These are phyloP conservation scores for Diddensiella caesifluorescens DNA, from an alignment of 805 yeast genomes.

Conservation along the genomic window DNA sequence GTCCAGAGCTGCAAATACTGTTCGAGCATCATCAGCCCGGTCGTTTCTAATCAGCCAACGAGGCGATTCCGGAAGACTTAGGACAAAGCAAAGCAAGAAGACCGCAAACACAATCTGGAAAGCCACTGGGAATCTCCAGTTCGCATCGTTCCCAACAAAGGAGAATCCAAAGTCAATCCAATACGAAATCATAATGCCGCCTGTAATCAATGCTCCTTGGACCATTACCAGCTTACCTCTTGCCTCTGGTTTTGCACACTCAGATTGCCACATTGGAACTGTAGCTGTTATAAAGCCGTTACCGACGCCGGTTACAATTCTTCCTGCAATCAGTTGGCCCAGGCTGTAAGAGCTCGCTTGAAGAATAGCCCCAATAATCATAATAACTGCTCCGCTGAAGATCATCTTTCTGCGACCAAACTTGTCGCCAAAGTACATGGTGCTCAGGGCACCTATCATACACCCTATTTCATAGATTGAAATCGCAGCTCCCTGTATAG, in stretches of 20 bases:
- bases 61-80: conserved; percentile 79
- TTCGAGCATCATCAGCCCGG: conserved; percentile 54
- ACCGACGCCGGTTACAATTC: conserved; percentile 70
- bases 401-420: conserved; percentile 46
- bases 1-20: conserved; percentile 19
- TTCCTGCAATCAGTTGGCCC: conserved; percentile 41
- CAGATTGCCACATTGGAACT: conserved; percentile 79
- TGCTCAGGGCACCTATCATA: conserved; percentile 43
- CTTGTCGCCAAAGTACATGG: conserved; percentile 44
- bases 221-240: conserved; percentile 48
- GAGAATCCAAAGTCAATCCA: conserved; percentile 26
- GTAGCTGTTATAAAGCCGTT: conserved; percentile 75
- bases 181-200: conserved; percentile 33
- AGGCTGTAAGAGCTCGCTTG: conserved; percentile 35
- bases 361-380: conserved; percentile 45
- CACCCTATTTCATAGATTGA: conserved; percentile 45
- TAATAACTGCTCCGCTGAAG: conserved; percentile 43
- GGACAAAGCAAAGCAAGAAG: conserved; percentile 40
- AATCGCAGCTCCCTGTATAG: conserved; percentile 21
- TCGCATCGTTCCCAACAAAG: conserved; percentile 27
- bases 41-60: conserved; percentile 68
- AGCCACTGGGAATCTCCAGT: conserved; percentile 25
- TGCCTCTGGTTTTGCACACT: conserved; percentile 57
- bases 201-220: conserved; percentile 20
- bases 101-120: conserved; percentile 23